phyloP scores from a whole-genome alignment of 1,139 yeast genomes.

The Candida labiduridarum region DNA sequence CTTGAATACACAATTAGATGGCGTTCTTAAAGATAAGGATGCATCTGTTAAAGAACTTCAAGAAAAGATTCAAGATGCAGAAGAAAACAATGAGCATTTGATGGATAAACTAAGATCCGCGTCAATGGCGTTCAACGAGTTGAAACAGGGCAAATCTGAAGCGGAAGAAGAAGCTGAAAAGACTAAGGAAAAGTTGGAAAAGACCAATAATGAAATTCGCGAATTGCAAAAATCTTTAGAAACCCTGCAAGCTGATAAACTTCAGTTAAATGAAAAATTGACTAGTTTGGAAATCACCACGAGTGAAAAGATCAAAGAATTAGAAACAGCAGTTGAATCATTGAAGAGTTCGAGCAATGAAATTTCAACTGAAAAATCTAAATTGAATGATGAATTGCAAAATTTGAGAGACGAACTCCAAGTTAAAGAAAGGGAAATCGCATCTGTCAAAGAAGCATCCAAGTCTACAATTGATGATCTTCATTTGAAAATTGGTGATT shows the following conservation, averaged over 20 bases:
- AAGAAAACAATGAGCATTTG: slow-evolving; percentile 37
- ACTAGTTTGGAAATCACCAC: slow-evolving; percentile 7
- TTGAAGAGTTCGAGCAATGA: background rate
- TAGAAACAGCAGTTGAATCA: slow-evolving; percentile 6
- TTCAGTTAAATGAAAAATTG: slow-evolving; percentile 11
- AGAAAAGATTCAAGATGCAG: slow-evolving; percentile 30
- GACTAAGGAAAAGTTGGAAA: slow-evolving; percentile 11
- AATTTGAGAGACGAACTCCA: slow-evolving; percentile 10
- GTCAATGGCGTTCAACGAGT: slow-evolving; percentile 44
- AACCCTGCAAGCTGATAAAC: slow-evolving; percentile 10
- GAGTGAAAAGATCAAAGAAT: slow-evolving; percentile 1
- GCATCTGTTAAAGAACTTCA: slow-evolving; percentile 22
- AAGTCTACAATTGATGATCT: slow-evolving; percentile 9
- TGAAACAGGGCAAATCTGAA: slow-evolving; percentile 29
- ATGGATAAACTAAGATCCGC: slow-evolving; percentile 52
- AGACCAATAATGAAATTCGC: slow-evolving; percentile 15
- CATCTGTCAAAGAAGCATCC: slow-evolving; percentile 19
- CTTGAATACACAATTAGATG: slow-evolving; percentile 21
- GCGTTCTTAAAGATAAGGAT: slow-evolving; percentile 18
- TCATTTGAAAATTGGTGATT: slow-evolving; percentile 18
- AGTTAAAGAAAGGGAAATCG: slow-evolving; percentile 2
- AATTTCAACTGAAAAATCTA: slow-evolving; percentile 15
- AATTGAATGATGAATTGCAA: slow-evolving; percentile 18
- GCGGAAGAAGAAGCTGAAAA: slow-evolving; percentile 18
- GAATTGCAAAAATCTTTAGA: slow-evolving; percentile 7